Evolutionary conservation across 306 rosid genomes (phyloP).

Genomic region (Chamaecrista fasciculata): DNA sequence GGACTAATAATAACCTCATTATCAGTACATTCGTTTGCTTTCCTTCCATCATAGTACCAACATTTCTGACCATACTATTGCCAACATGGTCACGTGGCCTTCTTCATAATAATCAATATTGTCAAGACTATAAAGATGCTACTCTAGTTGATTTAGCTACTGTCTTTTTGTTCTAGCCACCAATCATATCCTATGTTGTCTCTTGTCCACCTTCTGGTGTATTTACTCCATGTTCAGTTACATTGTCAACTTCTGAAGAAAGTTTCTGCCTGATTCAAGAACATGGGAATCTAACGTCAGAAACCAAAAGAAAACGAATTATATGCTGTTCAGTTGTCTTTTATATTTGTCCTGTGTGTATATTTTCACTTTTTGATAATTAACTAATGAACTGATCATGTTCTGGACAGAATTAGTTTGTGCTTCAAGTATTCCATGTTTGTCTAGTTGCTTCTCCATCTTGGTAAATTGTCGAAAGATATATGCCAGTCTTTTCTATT

Average conservation of each 20-base stretch:
- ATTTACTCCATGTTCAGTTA: neutral
- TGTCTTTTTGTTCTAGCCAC: neutral
- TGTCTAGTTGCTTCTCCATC: neutral
- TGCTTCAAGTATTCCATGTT: neutral
- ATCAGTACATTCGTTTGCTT: neutral
- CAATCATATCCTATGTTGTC: neutral
- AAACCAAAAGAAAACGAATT: neutral
- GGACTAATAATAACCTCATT: neutral
- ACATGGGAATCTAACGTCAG: neutral
- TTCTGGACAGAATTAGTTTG: neutral
- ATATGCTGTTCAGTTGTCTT: neutral
- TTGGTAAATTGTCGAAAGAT: neutral
- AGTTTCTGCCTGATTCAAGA: neutral
- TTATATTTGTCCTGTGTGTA: neutral
- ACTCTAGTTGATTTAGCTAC: neutral
- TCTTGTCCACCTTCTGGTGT: neutral
- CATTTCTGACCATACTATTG: neutral
- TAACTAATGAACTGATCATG: neutral
- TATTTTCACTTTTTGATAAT: neutral
- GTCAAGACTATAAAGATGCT: neutral
- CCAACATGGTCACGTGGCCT: neutral
- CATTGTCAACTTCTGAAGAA: neutral
- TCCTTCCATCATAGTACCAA: neutral
- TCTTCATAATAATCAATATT: neutral
- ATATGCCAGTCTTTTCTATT: neutral